Percentiles rank a stretch among this genome's conserved stretches.
Evolutionary conservation across 805 yeast species (phyloP).

Genomic region (Schwanniomyces polymorphus): DNA sequence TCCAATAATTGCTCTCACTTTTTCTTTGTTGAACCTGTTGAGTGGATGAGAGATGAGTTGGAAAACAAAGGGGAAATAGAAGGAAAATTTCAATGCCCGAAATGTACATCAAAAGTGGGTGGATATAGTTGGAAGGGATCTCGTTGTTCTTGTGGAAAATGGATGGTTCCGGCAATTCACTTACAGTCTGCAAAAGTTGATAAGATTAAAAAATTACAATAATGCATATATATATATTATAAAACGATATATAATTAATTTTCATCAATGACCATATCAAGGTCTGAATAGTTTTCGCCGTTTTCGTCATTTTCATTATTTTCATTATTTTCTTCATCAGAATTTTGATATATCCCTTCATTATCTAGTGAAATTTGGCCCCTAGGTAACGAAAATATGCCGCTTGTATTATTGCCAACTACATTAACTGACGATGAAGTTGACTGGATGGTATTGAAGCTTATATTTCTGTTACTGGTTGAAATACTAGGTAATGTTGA

Average conservation of each 20-base stretch:
- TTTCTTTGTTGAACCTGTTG: conserved; percentile 77
- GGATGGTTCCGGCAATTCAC: conserved; percentile 93
- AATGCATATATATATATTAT: conserved; percentile 2
- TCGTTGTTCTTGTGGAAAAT: conserved; percentile 89
- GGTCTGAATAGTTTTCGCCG: conserved; percentile 30
- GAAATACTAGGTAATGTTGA: conserved; percentile 12
- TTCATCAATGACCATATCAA: conserved; percentile 47
- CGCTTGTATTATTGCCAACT: conserved; percentile 1
- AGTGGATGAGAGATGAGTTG: conserved; percentile 88
- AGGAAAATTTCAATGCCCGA: conserved; percentile 84
- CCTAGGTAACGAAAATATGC: neutral
- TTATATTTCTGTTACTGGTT: conserved; percentile 15
- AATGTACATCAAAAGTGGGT: conserved; percentile 83
- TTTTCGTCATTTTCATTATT: conserved; percentile 10
- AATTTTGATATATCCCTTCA: conserved; percentile 1
- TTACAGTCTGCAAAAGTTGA: conserved; percentile 82
- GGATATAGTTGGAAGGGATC: conserved; percentile 94
- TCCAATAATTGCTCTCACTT: conserved; percentile 73
- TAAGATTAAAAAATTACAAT: conserved; percentile 35
- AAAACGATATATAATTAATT: conserved; percentile 6
- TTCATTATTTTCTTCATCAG: conserved; percentile 7
- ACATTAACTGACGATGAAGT: conserved; percentile 10
- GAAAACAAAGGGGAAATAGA: conserved; percentile 69
- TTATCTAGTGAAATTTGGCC: neutral
- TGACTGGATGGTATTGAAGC: conserved; percentile 19